Conservation (phyloP, 805 yeast species). For the Scheffersomyces spartinae region DNA sequence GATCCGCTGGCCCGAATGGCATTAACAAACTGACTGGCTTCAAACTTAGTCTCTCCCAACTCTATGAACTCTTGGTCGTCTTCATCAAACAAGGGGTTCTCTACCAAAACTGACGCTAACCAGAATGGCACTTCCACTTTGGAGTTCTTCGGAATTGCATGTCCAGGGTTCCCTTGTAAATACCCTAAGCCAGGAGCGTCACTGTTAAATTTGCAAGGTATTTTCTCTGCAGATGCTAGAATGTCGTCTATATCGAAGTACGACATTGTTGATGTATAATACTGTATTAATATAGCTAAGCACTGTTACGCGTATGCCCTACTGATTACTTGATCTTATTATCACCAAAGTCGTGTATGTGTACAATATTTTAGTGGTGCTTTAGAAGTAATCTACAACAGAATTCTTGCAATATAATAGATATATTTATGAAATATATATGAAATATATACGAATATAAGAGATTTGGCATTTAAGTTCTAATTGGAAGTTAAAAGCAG, state of each 20-base stretch:
- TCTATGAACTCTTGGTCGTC: constrained; percentile 43
- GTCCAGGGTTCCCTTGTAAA: constrained; percentile 67
- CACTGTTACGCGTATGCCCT: no score
- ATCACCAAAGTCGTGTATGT: no score
- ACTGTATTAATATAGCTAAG: no score
- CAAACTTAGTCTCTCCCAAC: constrained; percentile 59
- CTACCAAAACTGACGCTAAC: constrained; percentile 74
- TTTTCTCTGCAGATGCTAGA: constrained; percentile 54
- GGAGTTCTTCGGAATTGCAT: constrained; percentile 44
- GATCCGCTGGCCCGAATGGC: constrained; percentile 69
- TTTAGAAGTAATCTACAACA: no score
- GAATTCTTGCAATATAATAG: no score
- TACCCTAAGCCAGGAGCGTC: constrained; percentile 83
- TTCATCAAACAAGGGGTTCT: constrained; percentile 21
- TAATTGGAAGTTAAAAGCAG: no score
- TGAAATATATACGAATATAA: no score
- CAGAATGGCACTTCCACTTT: constrained; percentile 77
- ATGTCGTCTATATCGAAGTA: constrained; percentile 75
- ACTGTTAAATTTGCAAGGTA: constrained; percentile 71
- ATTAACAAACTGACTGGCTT: constrained; percentile 55
- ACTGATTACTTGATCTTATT: no score
- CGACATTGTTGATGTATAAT: no score
- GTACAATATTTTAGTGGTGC: no score
- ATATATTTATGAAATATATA: no score
- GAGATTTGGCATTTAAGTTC: no score